Percentiles rank a stretch among this genome's conserved stretches.
Evolutionary conservation across 75 land plant genomes (phyloP).

Genomic region (Sequoia sempervirens): DNA sequence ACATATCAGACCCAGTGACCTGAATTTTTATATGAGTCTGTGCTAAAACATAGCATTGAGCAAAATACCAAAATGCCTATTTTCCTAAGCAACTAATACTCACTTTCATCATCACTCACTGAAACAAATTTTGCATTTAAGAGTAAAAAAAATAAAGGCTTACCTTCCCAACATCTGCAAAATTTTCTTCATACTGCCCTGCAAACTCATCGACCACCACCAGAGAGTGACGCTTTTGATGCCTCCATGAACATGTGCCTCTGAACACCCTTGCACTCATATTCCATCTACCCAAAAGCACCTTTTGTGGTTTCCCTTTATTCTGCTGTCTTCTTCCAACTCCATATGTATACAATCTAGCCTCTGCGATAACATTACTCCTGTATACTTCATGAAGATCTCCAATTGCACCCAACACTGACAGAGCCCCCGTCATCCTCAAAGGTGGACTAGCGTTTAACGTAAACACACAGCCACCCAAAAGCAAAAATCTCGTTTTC

Average conservation of each 20-base stretch:
- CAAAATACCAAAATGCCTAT: background rate
- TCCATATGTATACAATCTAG: background rate
- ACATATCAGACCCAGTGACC: background rate
- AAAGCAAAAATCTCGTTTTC: background rate
- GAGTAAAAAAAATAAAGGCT: background rate
- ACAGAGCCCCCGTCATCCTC: constrained; percentile 21
- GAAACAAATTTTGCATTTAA: background rate
- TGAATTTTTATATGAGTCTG: background rate
- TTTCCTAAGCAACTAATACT: background rate
- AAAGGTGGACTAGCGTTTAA: background rate
- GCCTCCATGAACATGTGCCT: constrained; percentile 15
- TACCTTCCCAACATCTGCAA: constrained; percentile 78
- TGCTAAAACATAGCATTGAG: background rate
- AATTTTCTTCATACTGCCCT: constrained; percentile 88
- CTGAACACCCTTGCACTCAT: constrained; percentile 14
- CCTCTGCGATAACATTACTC: constrained; percentile 8
- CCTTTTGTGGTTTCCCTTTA: constrained; percentile 34
- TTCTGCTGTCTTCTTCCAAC: constrained; percentile 4
- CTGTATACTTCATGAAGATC: background rate
- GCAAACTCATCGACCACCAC: constrained; percentile 60
- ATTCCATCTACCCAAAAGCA: constrained; percentile 30
- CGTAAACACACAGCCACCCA: background rate
- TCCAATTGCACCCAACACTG: constrained; percentile 13
- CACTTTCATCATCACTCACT: background rate
- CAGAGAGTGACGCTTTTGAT: constrained; percentile 15